Base-by-base conservation (phyloP, 257 asterid species). In the Nicotiana otophora region DNA sequence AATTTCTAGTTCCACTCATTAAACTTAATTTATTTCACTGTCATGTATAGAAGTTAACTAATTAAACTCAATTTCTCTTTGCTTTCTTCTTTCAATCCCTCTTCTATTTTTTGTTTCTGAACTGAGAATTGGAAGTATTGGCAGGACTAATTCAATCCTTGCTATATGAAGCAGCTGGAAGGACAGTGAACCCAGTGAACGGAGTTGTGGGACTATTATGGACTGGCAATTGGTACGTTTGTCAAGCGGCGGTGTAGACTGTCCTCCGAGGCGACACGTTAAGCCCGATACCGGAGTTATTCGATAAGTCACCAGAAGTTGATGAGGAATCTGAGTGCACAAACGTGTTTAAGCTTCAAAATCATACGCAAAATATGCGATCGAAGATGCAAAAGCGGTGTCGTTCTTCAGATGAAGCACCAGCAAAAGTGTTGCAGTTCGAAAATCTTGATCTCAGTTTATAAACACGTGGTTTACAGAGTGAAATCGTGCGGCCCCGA, bases 191-290 rank as follows among this genome's bases (percentile, higher is more conserved):
- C 80, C 95, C 95, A 14, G 89, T 91, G 11, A 87, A 86, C 80
- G 95, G 95, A 7, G 92, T 92, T 7, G 92, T 90, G 26, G 95
- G 93, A 68, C 86, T 91, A 6, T 72, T 91, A 11, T 83, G 88
- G 87, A 85, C 90, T 23, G 93, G 91, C 1, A 90, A 87, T 83
- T 91, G 93, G 95, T 87, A 87, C 82, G 88, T 90, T 8, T 91
- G 95, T 82, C 93, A 88, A 88, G 90, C 87, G 61, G 95, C 93
- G 81, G 95, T 91, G 60, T 90, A 91, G 77, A 89, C 90, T 36
- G 89, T 91, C 0, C 91, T 91, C 82, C 87, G 88, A 10, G 95
- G 95, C 46, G 92, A 90, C 82, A 82, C 82, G 77, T 83, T 89
- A 87, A 83, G 86, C 88, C 91, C 94, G 23, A 81, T 89, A 76